Percentiles rank a stretch among this genome's conserved stretches.
phyloP scores from a whole-genome alignment of 345 rosid species.

The rapeseed (Brassica napus) region DNA sequence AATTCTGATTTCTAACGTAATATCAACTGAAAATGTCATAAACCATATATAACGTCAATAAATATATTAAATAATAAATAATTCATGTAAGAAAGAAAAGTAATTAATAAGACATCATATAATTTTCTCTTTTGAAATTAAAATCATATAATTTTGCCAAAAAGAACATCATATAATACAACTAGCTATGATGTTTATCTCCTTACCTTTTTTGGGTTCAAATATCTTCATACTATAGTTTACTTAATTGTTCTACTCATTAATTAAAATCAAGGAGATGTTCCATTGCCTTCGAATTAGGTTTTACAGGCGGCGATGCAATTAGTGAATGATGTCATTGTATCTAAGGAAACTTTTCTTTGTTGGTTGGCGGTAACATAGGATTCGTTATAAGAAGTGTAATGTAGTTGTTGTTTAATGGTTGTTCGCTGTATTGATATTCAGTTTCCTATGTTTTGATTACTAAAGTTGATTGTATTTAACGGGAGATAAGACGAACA shows the following conservation, averaged over 20 bases:
- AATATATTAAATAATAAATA: not conserved
- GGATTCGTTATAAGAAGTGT: not conserved
- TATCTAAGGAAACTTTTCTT: not conserved
- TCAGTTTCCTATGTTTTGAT: not conserved
- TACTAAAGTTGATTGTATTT: not conserved
- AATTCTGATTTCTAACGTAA: not conserved
- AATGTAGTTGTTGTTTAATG: not conserved
- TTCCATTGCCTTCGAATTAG: not conserved
- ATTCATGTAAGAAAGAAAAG: not conserved
- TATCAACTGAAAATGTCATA: not conserved
- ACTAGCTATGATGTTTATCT: not conserved
- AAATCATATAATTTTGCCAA: not conserved
- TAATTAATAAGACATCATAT: not conserved
- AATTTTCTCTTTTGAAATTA: too few species aligned
- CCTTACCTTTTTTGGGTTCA: too few species aligned
- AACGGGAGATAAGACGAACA: not conserved
- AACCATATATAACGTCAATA: not conserved
- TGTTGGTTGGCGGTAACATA: not conserved
- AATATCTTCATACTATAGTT: too few species aligned
- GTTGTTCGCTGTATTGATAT: not conserved
- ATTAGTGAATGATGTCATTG: not conserved
- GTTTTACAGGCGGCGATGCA: not conserved
- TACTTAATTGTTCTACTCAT: too few species aligned
- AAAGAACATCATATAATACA: not conserved
- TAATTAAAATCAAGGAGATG: too few species aligned